phyloP scores from a whole-genome alignment of 495 filamentous ascomycete species.

The Talaromyces wortmannii region DNA sequence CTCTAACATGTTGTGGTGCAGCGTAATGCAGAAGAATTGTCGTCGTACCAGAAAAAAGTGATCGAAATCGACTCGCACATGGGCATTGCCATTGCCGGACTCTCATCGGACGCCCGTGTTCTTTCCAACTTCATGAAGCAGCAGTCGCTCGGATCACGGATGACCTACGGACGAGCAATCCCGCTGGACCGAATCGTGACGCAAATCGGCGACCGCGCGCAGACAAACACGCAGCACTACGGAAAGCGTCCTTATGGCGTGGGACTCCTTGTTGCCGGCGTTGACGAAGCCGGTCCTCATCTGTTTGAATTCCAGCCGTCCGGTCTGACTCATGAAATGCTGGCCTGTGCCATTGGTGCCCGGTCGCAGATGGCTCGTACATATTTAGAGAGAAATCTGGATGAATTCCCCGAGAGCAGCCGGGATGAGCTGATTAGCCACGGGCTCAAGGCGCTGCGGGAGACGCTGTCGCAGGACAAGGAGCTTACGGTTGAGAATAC shows the following conservation, averaged over 20 bases:
- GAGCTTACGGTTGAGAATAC: slow-evolving; percentile 96
- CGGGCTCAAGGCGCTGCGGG: slow-evolving; percentile 86
- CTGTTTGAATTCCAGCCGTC: slow-evolving; percentile 97
- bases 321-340: slow-evolving; percentile 94
- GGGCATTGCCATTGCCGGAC: slow-evolving; percentile 90
- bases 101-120: slow-evolving; percentile 96
- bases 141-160: slow-evolving; percentile 88
- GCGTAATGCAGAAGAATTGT: slow-evolving; percentile 98
- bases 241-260: slow-evolving; percentile 96
- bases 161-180: slow-evolving; percentile 92
- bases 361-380: slow-evolving; percentile 95
- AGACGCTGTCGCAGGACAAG: slow-evolving; percentile 93
- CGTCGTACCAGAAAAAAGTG: slow-evolving; percentile 99
- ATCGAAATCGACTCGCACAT: slow-evolving; percentile 95
- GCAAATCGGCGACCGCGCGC: slow-evolving; percentile 91
- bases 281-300: slow-evolving; percentile 89
- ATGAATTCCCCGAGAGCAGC: slow-evolving; percentile 62
- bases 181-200: slow-evolving; percentile 79
- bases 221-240: slow-evolving; percentile 96
- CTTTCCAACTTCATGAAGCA: slow-evolving; percentile 99
- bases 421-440: slow-evolving; percentile 86
- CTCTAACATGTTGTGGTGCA: slow-evolving; percentile 21
- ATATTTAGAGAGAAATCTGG: slow-evolving; percentile 87
- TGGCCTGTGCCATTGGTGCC: slow-evolving; percentile 90
- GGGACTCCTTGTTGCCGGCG: slow-evolving; percentile 85